phyloP scores from a whole-genome alignment of 2,329 filamentous ascomycete species.

The Coniochaeta sp. region DNA sequence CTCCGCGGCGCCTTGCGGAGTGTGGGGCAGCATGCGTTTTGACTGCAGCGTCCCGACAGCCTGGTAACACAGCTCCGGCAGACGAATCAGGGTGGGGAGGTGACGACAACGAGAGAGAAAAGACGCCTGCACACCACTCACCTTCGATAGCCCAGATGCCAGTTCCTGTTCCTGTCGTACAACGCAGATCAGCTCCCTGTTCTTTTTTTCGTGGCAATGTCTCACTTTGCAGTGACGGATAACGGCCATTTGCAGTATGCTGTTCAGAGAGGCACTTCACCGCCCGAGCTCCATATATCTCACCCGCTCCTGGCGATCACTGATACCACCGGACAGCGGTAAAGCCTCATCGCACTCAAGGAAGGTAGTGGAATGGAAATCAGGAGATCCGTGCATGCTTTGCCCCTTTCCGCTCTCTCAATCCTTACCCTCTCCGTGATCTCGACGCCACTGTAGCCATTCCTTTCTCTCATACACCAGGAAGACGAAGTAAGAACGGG shows the following conservation, averaged over 20 bases:
- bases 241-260: background rate
- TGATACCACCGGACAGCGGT: too few relatives aligned
- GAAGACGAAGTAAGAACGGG: background rate
- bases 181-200: constrained; percentile 6
- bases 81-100: constrained; percentile 5
- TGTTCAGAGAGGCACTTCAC: background rate
- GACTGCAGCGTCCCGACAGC: background rate
- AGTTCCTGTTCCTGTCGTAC: constrained; percentile 36
- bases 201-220: background rate
- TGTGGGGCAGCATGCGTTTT: background rate
- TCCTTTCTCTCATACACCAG: too few relatives aligned
- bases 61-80: background rate
- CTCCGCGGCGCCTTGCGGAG: background rate
- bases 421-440: too few relatives aligned
- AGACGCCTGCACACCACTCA: constrained; percentile 23
- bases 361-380: background rate
- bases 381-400: background rate
- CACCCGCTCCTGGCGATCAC: background rate
- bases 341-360: too few relatives aligned
- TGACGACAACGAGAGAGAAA: constrained; percentile 2
- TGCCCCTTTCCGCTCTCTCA: background rate
- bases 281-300: background rate
- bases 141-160: constrained; percentile 43
- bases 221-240: background rate
- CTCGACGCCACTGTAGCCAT: too few relatives aligned